A percentile compares a stretch with the other conserved stretches of the same genome.
phyloP scores from a whole-genome alignment of 805 yeast species.

The Lipomyces yamadae region DNA sequence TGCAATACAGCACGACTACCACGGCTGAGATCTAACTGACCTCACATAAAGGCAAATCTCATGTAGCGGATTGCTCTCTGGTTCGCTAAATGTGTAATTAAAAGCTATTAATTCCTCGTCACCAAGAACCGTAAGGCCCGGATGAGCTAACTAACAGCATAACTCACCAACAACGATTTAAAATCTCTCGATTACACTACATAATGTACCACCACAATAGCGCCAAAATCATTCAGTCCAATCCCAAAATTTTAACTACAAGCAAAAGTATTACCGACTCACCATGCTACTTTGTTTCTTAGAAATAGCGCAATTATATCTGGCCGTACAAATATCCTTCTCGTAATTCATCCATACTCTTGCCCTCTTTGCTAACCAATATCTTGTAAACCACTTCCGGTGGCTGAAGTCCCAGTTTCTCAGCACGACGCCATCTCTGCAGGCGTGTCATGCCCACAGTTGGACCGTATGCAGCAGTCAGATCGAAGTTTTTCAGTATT shows the following conservation, averaged over 20 bases:
- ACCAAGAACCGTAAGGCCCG: no score
- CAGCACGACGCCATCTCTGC: conserved; percentile 49
- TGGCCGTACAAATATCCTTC: conserved; percentile 39
- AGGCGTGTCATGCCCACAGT: conserved; percentile 48
- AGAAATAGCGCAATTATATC: conserved; percentile 14
- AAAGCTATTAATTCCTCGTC: no score
- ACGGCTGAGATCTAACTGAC: no score
- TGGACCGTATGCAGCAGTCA: conserved; percentile 47
- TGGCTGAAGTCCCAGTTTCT: conserved; percentile 46
- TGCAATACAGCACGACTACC: no score
- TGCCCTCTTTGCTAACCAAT: conserved; percentile 37
- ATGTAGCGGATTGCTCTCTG: no score
- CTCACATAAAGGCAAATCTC: no score
- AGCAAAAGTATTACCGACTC: neutral
- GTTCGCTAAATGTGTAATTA: no score
- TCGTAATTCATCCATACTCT: conserved; percentile 11
- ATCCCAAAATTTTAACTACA: neutral
- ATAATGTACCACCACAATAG: neutral
- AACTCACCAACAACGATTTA: neutral
- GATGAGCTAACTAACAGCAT: neutral
- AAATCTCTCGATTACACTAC: neutral
- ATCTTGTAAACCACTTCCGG: conserved; percentile 45
- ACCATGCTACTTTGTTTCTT: neutral
- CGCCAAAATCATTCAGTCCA: neutral
- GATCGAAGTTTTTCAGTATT: conserved; percentile 46